Base-by-base conservation (phyloP, 306 rosid species). In the Elaeagnus macrophylla region DNA sequence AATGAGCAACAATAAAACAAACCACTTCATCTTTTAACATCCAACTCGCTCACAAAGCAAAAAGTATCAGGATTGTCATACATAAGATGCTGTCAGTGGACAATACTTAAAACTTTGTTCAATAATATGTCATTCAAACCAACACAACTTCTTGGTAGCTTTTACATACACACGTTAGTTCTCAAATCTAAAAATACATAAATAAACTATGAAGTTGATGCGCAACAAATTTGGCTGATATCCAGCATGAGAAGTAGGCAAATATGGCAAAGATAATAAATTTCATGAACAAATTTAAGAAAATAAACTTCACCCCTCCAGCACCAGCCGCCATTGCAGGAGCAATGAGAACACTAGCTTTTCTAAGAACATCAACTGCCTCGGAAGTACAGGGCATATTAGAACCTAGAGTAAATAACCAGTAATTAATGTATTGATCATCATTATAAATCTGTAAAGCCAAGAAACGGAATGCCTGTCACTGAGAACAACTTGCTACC, bases 321-420 rank as follows among this genome's bases (percentile, higher is more conserved):
- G 97, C 84, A 70, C 97, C 97, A 57, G 96, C 97, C 62, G 97
- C 97, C 81, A 91, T 81, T 58, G 97, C 94, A 80, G 97, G 97
- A 71, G 96, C 97, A 68, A 86, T 69, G 41, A 86, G 77, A 63
- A 91, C 81, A 76, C 79, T 84, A 51, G 94, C 94, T 78, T 91
- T 91, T 73, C 94, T 78, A 68, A 91, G 72, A 73, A 84, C 78
- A 63, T 81, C 96, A 67, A 84, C 82, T 38, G 97, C 97, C 58
- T 84, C 94, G 5, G 95, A 86, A 53, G 83, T 82, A 67, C 97
- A 86, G 7, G 97, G 89, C 97, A 91, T 91, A 83, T 84, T 86
- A 62, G 97, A 83, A 56, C 97, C 97, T 91, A 69, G 40, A 38
- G 70, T 43, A 69, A 48, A 61, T 64, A 73, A 60, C 7, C 36